Evolutionary conservation across 306 rosid species (phyloP), one percentile per base, ranked within the genome.

Genomic region (Benincasa hispida): DNA sequence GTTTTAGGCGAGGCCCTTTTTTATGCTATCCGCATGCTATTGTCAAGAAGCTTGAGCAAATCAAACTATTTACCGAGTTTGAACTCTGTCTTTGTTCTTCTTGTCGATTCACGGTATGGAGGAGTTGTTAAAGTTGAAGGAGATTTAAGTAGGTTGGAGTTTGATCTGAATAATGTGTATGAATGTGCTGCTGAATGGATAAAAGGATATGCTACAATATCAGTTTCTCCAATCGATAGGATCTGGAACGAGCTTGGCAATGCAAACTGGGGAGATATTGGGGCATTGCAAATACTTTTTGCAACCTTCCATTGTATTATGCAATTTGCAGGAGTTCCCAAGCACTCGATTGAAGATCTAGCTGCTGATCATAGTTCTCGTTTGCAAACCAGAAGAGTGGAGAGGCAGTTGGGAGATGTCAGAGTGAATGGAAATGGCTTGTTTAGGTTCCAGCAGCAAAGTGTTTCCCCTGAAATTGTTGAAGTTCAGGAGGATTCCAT

Each of bases 301-400:
- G 99, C 99, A 50, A 94, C 92, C 78, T 94, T 91, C 81, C 96
- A 94, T 77, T 87, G 89, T 79, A 90, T 94, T 15, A 82, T 73
- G 73, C 97, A 94, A 81, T 88, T 82, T 76, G 96, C 94, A 37
- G 99, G 99, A 80, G 47, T 82, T 80, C 99, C 99, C 84, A 90
- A 87, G 78, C 90, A 90, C 86, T 94, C 96, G 3, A 51, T 94
- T 55, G 97, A 92, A 86, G 97, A 92, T 85, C 89, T 94, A 83
- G 99, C 99, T 50, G 97, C 93, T 34, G 99, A 94, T 77, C 99
- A 94, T 82, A 86, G 97, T 83, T 89, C 92, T 76, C 99, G 97
- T 79, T 91, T 94, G 81, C 97, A 92, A 83, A 85, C 96, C 47
- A 90, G 99, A 85, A 87, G 97, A 80, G 77, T 72, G 15, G 99